Base-by-base conservation (phyloP, 495 filamentous ascomycete species). In the Aspergillus carlsbadensis region DNA sequence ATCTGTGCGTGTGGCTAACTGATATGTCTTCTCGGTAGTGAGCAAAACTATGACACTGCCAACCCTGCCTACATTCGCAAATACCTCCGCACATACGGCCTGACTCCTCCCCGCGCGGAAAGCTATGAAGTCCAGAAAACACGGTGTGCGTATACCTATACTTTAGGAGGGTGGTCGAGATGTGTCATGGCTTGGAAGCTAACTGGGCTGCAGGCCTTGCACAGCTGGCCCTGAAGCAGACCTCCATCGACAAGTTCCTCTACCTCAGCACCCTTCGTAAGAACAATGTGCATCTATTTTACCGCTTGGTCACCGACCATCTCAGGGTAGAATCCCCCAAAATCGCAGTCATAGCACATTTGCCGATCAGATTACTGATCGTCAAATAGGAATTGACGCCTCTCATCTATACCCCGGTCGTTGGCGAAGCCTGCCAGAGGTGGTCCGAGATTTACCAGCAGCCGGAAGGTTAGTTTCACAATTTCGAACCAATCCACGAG, bases 401-500 rank as follows among this genome's bases (percentile, higher is more conserved):
- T 41, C 77, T 97, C 54, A 96, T 98, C 64, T 98, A 98, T 75
- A 98, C 94, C 15, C 94, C 94, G 5, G 94, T 92, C 60, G 95
- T 98, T 62, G 94, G 94, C 60, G 93, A 98, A 68, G 94, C 95
- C 29, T 98, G 94, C 75, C 75, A 96, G 62, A 84, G 92, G 69
- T 98, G 95, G 85, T 96, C 91, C 31, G 90, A 95, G 60, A 87
- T 98, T 62, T 98, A 94, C 80, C 95, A 91, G 33, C 89, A 91
- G 56, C 92, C 94, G 13, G 94, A 98, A 78, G 94, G 88, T 84
- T 64, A 66, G 75, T 67, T 50, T 45, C 46, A 57, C 11, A 35
- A 34, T 47, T 48, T 33, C 17, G 40, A 37, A 53, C 42, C 56
- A 52, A 50, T 53, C 43, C 20, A 49, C n/a, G 35, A 41, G 39